Evolutionary conservation across 768 basidiomycete genomes (phyloP).

Genomic region (Tephrocybe rancida): DNA sequence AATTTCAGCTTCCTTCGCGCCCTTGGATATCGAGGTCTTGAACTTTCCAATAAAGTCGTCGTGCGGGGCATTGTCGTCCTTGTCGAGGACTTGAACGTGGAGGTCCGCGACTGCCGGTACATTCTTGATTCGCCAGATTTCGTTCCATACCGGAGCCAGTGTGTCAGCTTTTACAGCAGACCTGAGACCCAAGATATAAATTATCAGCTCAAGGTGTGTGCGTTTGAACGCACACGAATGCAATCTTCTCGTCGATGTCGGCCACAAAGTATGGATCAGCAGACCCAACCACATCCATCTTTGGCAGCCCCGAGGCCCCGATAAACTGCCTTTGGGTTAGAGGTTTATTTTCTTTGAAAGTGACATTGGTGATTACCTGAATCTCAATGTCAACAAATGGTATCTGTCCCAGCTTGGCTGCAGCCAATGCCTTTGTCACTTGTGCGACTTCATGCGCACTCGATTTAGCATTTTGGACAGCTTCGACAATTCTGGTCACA

Average conservation of each 20-base stretch:
- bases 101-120: constrained; percentile 67
- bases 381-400: constrained; percentile 62
- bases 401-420: constrained; percentile 35
- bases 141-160: constrained; percentile 73
- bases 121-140: constrained; percentile 72
- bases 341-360: not conserved
- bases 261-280: constrained; percentile 78
- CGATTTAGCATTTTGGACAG: constrained; percentile 28
- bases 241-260: constrained; percentile 61
- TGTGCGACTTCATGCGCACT: constrained; percentile 35
- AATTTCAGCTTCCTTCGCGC: constrained; percentile 68
- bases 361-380: constrained; percentile 36
- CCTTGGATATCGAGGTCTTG: constrained; percentile 50
- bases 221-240: constrained; percentile 55
- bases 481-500: constrained; percentile 35
- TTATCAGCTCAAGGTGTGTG: not conserved
- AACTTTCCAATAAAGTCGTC: constrained; percentile 73
- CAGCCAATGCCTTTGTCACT: constrained; percentile 30
- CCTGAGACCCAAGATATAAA: constrained; percentile 38
- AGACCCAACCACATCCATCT: constrained; percentile 64
- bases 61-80: constrained; percentile 56
- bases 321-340: constrained; percentile 60
- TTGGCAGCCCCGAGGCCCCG: constrained; percentile 68
- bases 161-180: constrained; percentile 65
- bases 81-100: constrained; percentile 65